phyloP scores from a whole-genome alignment of 441 rosid genomes.

The Raphanus hybrid region DNA sequence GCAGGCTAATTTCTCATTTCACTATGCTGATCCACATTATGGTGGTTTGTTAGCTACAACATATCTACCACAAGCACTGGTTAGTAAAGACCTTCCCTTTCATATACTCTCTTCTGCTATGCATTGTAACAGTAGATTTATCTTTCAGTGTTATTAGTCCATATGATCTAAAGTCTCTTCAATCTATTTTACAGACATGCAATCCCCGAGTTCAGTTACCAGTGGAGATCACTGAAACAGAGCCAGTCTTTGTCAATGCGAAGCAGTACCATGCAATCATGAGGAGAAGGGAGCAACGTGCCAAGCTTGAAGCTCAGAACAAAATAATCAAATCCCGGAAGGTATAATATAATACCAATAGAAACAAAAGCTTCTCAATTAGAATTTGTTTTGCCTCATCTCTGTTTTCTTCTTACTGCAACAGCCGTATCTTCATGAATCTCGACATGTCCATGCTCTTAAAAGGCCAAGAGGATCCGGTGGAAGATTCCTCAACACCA shows the following conservation, averaged over 20 bases:
- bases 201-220: slow-evolving; percentile 80
- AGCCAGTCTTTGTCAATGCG: slow-evolving; percentile 80
- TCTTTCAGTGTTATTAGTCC: too few relatives aligned
- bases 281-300: slow-evolving; percentile 80
- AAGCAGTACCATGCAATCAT: slow-evolving; percentile 86
- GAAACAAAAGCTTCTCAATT: too few relatives aligned
- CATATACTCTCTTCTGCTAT: slow-evolving; percentile 3
- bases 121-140: not conserved
- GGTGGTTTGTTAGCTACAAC: slow-evolving; percentile 54
- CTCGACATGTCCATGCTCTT: slow-evolving; percentile 84
- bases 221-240: slow-evolving; percentile 54
- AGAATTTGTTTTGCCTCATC: too few relatives aligned
- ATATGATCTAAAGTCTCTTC: not conserved
- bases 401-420: slow-evolving; percentile 18
- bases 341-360: too few relatives aligned
- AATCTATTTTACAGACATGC: slow-evolving; percentile 49
- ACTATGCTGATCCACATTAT: slow-evolving; percentile 60
- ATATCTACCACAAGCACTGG: slow-evolving; percentile 57
- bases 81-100: slow-evolving; percentile 26
- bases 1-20: slow-evolving; percentile 61
- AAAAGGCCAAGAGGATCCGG: slow-evolving; percentile 85
- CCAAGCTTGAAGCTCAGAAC: slow-evolving; percentile 87
- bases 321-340: slow-evolving; percentile 66
- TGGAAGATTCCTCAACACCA: slow-evolving; percentile 76
- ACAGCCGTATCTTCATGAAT: slow-evolving; percentile 89